These are phyloP conservation scores for Syzygium syzygioides DNA, from an alignment of 441 rosid species.

Conservation along the genomic window DNA sequence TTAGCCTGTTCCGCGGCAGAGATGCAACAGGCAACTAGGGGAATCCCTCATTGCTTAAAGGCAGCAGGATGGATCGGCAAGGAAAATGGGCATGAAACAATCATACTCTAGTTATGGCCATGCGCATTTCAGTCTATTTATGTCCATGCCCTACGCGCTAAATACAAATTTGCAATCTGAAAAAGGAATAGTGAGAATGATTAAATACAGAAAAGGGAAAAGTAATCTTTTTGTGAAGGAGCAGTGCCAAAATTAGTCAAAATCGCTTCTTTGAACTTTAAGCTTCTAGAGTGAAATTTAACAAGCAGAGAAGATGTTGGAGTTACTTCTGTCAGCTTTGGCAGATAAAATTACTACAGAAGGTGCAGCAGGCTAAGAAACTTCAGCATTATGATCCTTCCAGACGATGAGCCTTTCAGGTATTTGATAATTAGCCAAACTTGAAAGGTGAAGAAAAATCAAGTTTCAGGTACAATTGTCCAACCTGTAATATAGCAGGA, in stretches of 20 bases:
- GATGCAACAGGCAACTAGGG: conserved; percentile 75
- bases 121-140: too few relatives aligned
- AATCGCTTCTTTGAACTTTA: not conserved
- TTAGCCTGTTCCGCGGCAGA: conserved; percentile 81
- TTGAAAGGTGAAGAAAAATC: not conserved
- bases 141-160: not conserved
- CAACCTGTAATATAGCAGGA: conserved; percentile 90
- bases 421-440: not conserved
- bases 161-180: too few relatives aligned
- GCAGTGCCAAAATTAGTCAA: not conserved
- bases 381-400: not conserved
- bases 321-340: not conserved
- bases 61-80: conserved; percentile 87
- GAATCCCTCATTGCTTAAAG: conserved; percentile 72
- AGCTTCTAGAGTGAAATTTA: not conserved
- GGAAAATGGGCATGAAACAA: not conserved
- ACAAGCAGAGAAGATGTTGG: not conserved
- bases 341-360: not conserved
- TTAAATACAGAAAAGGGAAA: not conserved
- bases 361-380: not conserved
- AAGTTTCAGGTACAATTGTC: not conserved
- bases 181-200: not conserved
- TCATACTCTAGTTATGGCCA: too few relatives aligned
- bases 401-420: not conserved
- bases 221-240: not conserved